Percentiles rank a stretch among this genome's conserved stretches.
These are phyloP conservation scores for Vaccinium corymbosum DNA, from an alignment of 148 eudicot genomes.

Conservation along the genomic window DNA sequence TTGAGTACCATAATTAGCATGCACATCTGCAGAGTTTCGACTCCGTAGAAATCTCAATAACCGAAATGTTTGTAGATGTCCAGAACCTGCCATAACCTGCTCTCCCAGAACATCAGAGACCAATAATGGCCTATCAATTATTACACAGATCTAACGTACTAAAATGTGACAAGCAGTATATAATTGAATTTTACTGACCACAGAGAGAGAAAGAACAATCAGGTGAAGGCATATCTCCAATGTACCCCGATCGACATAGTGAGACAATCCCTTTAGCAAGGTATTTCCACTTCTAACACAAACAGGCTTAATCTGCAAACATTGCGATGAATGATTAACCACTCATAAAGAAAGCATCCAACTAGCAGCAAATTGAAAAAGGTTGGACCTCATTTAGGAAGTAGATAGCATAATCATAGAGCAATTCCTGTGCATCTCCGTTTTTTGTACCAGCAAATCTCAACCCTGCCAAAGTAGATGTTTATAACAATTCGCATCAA, in stretches of 20 bases:
- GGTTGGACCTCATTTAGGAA: constrained; percentile 77
- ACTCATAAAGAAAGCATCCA: not conserved
- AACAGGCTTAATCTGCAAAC: constrained; percentile 80
- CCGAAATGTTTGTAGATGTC: constrained; percentile 73
- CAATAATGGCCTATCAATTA: not conserved
- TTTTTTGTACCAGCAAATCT: constrained; percentile 93
- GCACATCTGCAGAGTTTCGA: constrained; percentile 79
- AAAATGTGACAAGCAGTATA: not conserved
- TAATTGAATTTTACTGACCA: constrained; percentile 45
- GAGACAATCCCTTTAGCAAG: constrained; percentile 67
- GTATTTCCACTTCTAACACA: constrained; percentile 40
- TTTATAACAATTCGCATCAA: not conserved
- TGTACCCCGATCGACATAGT: constrained; percentile 85
- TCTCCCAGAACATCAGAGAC: constrained; percentile 24
- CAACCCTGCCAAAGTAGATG: constrained; percentile 50
- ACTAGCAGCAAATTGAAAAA: constrained; percentile 19
- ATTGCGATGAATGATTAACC: constrained; percentile 12
- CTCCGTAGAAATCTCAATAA: constrained; percentile 74
- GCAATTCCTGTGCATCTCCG: constrained; percentile 76
- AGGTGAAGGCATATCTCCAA: constrained; percentile 95
- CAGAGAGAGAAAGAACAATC: constrained; percentile 73
- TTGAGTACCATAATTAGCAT: constrained; percentile 81
- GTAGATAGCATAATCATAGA: constrained; percentile 68
- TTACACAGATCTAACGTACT: not conserved
- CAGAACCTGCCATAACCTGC: constrained; percentile 99